These are phyloP conservation scores for Pseudoturritis turrita DNA, from an alignment of 345 rosid species.

Conservation along the genomic window DNA sequence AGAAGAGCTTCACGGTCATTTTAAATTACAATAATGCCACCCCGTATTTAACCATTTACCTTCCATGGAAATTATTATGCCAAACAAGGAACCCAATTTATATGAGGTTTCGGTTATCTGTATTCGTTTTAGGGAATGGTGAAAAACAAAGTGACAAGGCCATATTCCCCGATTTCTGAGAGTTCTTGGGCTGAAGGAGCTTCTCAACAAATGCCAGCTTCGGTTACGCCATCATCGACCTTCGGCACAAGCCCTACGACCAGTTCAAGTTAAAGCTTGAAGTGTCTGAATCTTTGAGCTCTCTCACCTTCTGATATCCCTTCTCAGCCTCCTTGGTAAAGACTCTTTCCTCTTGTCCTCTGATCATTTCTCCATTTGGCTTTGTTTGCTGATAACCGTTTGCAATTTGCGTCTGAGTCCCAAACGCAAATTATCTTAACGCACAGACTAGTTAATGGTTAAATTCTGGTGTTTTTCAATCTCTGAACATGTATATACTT, in stretches of 20 bases:
- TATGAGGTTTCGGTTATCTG: neutral
- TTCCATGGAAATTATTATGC: neutral
- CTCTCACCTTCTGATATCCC: neutral
- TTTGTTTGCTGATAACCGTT: neutral
- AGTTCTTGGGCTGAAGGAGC: slow-evolving; percentile 47
- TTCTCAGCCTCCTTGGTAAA: slow-evolving; percentile 13
- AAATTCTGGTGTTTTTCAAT: too few relatives aligned
- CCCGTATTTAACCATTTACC: neutral
- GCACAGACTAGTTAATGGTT: too few relatives aligned
- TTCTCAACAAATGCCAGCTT: slow-evolving; percentile 52
- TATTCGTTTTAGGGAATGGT: slow-evolving; percentile 49
- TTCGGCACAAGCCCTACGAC: slow-evolving; percentile 46
- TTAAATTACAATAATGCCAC: neutral
- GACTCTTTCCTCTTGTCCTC: neutral
- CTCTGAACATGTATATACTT: too few relatives aligned
- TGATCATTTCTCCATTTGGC: neutral
- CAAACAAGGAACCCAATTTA: neutral
- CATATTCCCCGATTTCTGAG: slow-evolving; percentile 70
- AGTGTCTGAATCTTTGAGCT: slow-evolving; percentile 6
- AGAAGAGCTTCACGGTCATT: slow-evolving; percentile 22
- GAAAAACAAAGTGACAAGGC: slow-evolving; percentile 73
- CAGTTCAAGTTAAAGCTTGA: slow-evolving; percentile 9
- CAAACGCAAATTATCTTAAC: too few relatives aligned
- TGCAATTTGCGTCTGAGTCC: too few relatives aligned
- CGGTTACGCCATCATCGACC: slow-evolving; percentile 46